Base-by-base conservation (phyloP, 768 basidiomycete species). In the Agrocybe pediades region DNA sequence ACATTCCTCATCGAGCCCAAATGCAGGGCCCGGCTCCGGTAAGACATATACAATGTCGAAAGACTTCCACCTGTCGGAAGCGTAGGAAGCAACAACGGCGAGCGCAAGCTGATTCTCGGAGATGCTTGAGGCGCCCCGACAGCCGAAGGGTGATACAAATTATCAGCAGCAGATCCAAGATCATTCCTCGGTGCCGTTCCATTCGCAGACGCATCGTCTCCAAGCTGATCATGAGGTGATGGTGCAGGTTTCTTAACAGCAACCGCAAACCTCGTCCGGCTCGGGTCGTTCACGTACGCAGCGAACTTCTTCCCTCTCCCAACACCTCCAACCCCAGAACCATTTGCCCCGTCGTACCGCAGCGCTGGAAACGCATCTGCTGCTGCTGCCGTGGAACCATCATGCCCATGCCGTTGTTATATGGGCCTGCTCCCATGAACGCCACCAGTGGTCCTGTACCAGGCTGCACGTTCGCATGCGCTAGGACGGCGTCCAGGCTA, bases 1-100 rank as follows among this genome's bases (percentile, higher is more conserved):
- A 93, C 93, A 62, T 98, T 98, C 30, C 97, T 80, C 26, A 92
- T 92, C 1, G 93, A 90, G 46, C 96, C 97, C 20, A 98, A 85
- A 63, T 97, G 90, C 53, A 98, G 79, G 21, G 92, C 95, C 29
- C 90, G 85, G 27, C 87, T 80, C 16, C 97, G 87, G 64, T 97
- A 96, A 0, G 84, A 68, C 85, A 97, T 89, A 72, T 99, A 99
- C 57, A 97, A 69, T 47, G 68, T 78, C 67, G 86, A 95, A 44
- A 95, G 69, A 0, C 86, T 68, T 43, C 91, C 85, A 15, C 96
- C 95, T 0, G 95, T 98, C 0, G 87, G 78, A 19, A 99, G 72
- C 0, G 95, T 96, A 0, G 97, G 97, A 17, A 99, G 72, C 25
- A 99, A 74, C 5, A 83, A 75, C 0, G 97, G 92, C 13, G 91